phyloP scores from a whole-genome alignment of 2,329 filamentous ascomycete genomes.

The Xylaria arbuscula region DNA sequence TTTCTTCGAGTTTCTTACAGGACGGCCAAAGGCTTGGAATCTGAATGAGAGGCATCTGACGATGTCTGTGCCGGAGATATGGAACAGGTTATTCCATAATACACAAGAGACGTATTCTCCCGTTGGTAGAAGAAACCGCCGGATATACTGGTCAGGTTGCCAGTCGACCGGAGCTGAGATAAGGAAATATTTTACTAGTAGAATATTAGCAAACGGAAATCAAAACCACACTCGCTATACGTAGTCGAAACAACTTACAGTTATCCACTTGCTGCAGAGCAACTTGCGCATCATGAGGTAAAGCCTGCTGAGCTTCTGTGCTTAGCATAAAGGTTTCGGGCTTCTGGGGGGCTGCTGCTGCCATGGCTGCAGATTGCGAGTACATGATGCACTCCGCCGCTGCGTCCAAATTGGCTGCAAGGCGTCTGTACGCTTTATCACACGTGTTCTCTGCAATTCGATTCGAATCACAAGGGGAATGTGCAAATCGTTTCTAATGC shows the following conservation, averaged over 20 bases:
- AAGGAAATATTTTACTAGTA: constrained; percentile 96
- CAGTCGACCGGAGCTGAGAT: constrained; percentile 98
- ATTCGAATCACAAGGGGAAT: constrained; percentile 11
- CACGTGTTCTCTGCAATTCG: constrained; percentile 21
- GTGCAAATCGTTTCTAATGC: constrained; percentile 34
- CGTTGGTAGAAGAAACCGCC: constrained; percentile 92
- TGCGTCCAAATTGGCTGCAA: constrained; percentile 37
- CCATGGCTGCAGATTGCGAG: constrained; percentile 86
- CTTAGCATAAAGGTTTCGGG: constrained; percentile 99
- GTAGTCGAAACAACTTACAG: constrained; percentile 67
- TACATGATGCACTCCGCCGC: constrained; percentile 69
- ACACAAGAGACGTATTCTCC: constrained; percentile 99
- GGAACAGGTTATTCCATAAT: constrained; percentile 98
- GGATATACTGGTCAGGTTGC: constrained; percentile 95
- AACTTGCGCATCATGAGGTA: constrained; percentile 96
- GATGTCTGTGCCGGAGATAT: constrained; percentile 98
- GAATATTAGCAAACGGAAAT: constrained; percentile 40
- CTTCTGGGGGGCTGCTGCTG: constrained; percentile 82
- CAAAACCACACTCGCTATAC: background rate
- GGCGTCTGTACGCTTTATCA: constrained; percentile 14
- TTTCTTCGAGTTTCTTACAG: constrained; percentile 99
- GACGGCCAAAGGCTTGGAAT: constrained; percentile 97
- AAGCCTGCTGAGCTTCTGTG: constrained; percentile 93
- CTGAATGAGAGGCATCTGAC: constrained; percentile 97
- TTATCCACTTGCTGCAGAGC: constrained; percentile 99